These are phyloP conservation scores for Cystoisospora suis DNA, from an alignment of 169 alveolate genomes.

Conservation along the genomic window DNA sequence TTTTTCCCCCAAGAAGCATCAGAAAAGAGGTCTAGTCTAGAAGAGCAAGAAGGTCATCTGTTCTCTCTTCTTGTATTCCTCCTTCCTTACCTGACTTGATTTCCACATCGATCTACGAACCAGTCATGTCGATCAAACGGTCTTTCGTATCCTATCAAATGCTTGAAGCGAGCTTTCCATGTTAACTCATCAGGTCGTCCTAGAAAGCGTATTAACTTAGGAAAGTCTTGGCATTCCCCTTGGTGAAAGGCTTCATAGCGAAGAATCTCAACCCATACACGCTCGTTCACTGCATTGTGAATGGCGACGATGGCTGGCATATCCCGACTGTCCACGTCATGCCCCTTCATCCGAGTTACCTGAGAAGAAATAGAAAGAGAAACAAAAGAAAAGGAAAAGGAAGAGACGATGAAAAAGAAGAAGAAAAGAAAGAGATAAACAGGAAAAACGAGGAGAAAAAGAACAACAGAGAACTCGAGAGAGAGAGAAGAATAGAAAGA, in stretches of 20 bases:
- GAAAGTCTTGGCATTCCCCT: constrained; percentile 36
- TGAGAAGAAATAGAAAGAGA: not conserved
- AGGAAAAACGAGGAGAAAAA: not conserved
- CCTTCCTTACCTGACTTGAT: constrained; percentile 6
- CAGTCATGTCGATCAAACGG: constrained; percentile 67
- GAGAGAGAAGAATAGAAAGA: not conserved
- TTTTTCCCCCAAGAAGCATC: no score
- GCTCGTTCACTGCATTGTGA: constrained; percentile 61
- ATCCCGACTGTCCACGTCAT: constrained; percentile 24
- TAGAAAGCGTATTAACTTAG: constrained; percentile 49
- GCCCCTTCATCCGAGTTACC: constrained; percentile 57
- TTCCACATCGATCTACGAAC: constrained; percentile 66
- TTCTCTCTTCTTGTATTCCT: no score
- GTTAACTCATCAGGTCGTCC: constrained; percentile 48
- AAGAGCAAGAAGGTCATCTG: no score
- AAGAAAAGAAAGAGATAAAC: not conserved
- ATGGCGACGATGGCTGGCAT: constrained; percentile 63
- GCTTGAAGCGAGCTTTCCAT: constrained; percentile 5
- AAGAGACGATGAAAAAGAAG: not conserved
- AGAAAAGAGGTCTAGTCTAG: no score
- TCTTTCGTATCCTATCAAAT: not conserved
- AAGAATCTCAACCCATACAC: constrained; percentile 33
- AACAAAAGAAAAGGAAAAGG: not conserved
- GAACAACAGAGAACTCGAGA: not conserved
- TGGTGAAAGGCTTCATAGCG: constrained; percentile 35